Evolutionary conservation across 1,284 basidiomycete genomes (phyloP), one percentile per base, ranked within the genome.

Genomic region (Rhodotorula sp.): DNA sequence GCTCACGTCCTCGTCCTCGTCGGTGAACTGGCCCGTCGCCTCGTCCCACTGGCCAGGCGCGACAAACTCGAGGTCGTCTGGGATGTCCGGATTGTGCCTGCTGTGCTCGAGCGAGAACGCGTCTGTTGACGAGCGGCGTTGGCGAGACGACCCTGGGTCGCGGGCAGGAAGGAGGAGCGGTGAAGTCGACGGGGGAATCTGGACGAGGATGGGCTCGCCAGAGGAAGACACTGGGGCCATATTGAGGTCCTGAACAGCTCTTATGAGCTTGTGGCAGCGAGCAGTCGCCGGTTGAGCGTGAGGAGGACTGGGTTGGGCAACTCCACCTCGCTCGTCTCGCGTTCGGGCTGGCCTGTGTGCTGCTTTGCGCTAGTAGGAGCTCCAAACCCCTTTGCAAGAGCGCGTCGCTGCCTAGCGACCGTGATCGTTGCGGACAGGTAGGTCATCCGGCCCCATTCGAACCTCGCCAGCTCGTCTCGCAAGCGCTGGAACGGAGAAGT

Each of bases 41-140:
- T 44, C 61, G 51, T 67, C 65, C 68, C 68, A 74, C 52, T 65
- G 59, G 6, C 70, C 70, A 1, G 72, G 68, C 0, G 70, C 64
- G 52, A 74, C 34, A 52, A 74, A 72, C 52, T 72, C 69, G 30
- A 74, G 54, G 37, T 72, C 67, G 47, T 62, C 61, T 28, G 64
- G 68, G 34, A 72, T 69, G 67, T 72, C 71, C 15, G 53, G 59
- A 52, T 67, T 69, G 37, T 51, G 65, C 30, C 59, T 46, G 47
- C 63, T 68, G n/a, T 16, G 18, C 13, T 53, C 37, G 18, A 61
- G 46, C 30, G 64, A 48, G 63, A 61, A 68, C 61, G 55, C 50
- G 67, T 67, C 63, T 13, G 7, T 18, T 31, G 61, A 58, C 47
- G 54, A 50, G 51, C 52, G 59, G 20, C 18, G 26, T 10, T 22